Evolutionary conservation across 371 early-diverging fungal genomes (phyloP).

Genomic region (Conidiobolus coronatus): DNA sequence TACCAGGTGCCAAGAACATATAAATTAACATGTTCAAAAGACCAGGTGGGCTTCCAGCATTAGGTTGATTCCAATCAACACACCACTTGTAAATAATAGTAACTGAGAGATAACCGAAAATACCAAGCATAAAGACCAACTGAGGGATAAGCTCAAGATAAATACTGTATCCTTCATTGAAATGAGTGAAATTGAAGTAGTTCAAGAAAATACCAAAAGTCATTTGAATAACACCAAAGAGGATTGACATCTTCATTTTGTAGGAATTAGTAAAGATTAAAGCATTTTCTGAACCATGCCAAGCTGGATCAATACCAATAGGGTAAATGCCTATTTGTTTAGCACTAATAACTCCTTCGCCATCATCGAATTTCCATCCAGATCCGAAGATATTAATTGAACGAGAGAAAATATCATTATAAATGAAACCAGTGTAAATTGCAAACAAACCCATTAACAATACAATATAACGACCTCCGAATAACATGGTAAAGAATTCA

Average conservation of each 20-base stretch:
- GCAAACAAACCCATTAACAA: constrained; percentile 93
- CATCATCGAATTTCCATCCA: constrained; percentile 41
- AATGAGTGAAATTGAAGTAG: constrained; percentile 79
- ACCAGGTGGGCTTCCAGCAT: constrained; percentile 67
- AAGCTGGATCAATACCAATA: constrained; percentile 66
- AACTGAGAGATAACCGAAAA: constrained; percentile 91
- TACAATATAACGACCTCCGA: constrained; percentile 92
- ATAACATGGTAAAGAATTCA: constrained; percentile 78
- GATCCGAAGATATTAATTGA: constrained; percentile 51
- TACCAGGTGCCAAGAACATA: constrained; percentile 97
- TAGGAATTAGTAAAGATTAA: constrained; percentile 95
- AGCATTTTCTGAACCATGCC: constrained; percentile 88
- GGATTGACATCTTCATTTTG: constrained; percentile 99
- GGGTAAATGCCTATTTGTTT: constrained; percentile 28
- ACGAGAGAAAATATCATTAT: constrained; percentile 93
- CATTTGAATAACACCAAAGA: constrained; percentile 98
- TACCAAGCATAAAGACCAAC: constrained; percentile 71
- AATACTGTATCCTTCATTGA: constrained; percentile 56
- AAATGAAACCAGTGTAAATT: constrained; percentile 93
- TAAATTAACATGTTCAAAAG: constrained; percentile 95
- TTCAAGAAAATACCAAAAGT: constrained; percentile 80
- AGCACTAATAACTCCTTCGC: constrained; percentile 17
- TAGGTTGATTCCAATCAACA: constrained; percentile 61
- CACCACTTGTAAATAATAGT: constrained; percentile 95
- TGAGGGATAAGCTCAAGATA: constrained; percentile 87